Percentiles rank a stretch among this genome's conserved stretches.
These are phyloP conservation scores for Coemansia sp. DNA, from an alignment of 192 early-diverging fungal genomes.

Conservation along the genomic window DNA sequence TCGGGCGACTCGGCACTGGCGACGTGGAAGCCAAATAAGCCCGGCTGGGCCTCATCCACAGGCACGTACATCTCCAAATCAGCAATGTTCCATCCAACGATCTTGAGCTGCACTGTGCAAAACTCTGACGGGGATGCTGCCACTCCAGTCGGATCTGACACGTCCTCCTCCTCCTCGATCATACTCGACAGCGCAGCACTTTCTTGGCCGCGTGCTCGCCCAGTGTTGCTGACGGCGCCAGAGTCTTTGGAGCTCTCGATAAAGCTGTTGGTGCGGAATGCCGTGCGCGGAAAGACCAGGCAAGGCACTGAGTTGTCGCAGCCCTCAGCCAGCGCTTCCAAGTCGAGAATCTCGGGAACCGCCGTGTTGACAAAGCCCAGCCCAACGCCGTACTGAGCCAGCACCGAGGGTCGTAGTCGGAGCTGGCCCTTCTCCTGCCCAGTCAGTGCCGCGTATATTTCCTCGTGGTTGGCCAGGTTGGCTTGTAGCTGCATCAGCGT, in stretches of 20 bases:
- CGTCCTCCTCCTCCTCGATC: conserved; percentile 10
- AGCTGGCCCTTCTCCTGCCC: conserved; percentile 42
- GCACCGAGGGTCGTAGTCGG: conserved; percentile 29
- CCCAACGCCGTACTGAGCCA: conserved; percentile 55
- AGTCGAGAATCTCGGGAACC: conserved; percentile 23
- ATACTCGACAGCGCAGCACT: conserved; percentile 21
- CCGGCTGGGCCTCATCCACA: conserved; percentile 48
- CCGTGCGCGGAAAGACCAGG: conserved; percentile 55
- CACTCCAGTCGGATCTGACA: background rate
- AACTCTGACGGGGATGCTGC: conserved; percentile 7
- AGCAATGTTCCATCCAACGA: conserved; percentile 38
- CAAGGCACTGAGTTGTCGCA: conserved; percentile 29
- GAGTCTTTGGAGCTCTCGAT: conserved; percentile 19
- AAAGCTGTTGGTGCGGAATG: conserved; percentile 56
- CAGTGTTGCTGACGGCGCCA: background rate
- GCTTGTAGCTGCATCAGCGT: conserved; percentile 16
- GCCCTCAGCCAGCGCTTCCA: conserved; percentile 34
- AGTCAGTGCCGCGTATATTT: conserved; percentile 40
- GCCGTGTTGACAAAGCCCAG: conserved; percentile 46
- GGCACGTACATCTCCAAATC: conserved; percentile 59
- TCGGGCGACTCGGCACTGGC: conserved; percentile 39
- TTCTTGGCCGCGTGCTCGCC: background rate
- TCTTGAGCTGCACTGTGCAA: conserved; percentile 56
- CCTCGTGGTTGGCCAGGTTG: conserved; percentile 41
- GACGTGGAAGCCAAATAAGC: conserved; percentile 67